phyloP scores from a whole-genome alignment of 352 stramenopile genomes.

The Thalassiosira allenii region DNA sequence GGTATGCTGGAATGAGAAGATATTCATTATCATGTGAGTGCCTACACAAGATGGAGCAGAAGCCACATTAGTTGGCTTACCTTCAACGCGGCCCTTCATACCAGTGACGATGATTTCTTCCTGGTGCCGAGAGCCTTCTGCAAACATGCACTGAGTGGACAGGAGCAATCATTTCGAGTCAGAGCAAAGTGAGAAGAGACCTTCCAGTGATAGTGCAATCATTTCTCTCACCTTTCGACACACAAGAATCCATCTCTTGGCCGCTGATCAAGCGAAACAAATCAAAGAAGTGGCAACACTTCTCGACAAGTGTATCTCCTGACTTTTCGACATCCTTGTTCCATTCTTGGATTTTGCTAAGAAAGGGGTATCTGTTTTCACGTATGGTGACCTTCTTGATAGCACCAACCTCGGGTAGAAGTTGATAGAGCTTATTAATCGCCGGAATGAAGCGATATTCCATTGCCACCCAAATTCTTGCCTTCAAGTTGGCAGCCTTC shows the following conservation, averaged over 20 bases:
- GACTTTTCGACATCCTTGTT: conserved; percentile 79
- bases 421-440: conserved; percentile 71
- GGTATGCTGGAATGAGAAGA: no score
- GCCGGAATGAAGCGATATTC: conserved; percentile 85
- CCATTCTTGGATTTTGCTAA: conserved; percentile 77
- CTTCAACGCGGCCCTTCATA: conserved; percentile 69
- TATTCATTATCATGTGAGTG: no score
- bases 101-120: conserved; percentile 86
- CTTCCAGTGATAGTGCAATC: no score
- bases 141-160: conserved; percentile 85
- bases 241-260: conserved; percentile 66
- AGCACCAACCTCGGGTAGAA: conserved; percentile 73
- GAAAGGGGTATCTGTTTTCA: conserved; percentile 73
- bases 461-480: conserved; percentile 81
- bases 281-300: conserved; percentile 85
- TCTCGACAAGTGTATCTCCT: conserved; percentile 76
- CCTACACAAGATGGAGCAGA: no score
- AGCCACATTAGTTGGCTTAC: no score
- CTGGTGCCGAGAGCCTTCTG: conserved; percentile 79
- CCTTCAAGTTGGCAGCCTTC: conserved; percentile 49
- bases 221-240: conserved; percentile 42
- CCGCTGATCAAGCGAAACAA: conserved; percentile 80
- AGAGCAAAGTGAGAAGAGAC: no score
- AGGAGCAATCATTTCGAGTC: no score
- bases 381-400: conserved; percentile 82